Conservation (phyloP, 148 eudicot species). For the Dysphania ambrosioides region DNA sequence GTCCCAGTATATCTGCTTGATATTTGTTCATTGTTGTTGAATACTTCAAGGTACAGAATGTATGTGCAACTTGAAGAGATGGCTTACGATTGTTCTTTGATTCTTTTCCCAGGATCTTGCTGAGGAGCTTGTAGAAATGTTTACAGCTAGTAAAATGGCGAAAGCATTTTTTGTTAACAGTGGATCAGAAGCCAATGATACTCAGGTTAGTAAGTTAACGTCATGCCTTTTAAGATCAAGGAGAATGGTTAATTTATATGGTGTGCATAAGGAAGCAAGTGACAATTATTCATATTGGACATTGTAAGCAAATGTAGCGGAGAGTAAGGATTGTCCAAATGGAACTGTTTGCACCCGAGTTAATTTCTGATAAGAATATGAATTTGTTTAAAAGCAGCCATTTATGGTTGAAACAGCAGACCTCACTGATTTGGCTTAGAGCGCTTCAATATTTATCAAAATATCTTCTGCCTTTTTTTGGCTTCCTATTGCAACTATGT, state of each 20-base stretch:
- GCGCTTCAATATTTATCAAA: background rate
- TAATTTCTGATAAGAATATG: background rate
- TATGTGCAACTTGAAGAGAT: background rate
- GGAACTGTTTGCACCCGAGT: constrained; percentile 4
- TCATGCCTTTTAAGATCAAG: background rate
- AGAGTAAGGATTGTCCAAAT: background rate
- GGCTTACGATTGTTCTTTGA: background rate
- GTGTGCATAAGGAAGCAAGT: background rate
- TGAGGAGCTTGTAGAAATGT: constrained; percentile 62
- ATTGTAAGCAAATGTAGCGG: too few relatives aligned
- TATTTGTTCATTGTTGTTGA: background rate
- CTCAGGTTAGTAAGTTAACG: constrained; percentile 53
- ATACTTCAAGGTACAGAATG: background rate
- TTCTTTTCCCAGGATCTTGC: constrained; percentile 77
- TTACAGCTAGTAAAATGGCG: constrained; percentile 76
- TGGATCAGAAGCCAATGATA: constrained; percentile 97
- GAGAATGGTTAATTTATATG: background rate
- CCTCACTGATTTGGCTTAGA: background rate
- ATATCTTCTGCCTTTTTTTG: background rate
- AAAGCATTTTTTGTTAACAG: constrained; percentile 92
- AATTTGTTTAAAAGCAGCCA: background rate
- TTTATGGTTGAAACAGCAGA: background rate
- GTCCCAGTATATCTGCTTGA: constrained; percentile 6
- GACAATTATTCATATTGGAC: background rate
- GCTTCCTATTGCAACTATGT: background rate